These are phyloP conservation scores for Aspergillus bertholletiae DNA, from an alignment of 495 filamentous ascomycete species.

Conservation along the genomic window DNA sequence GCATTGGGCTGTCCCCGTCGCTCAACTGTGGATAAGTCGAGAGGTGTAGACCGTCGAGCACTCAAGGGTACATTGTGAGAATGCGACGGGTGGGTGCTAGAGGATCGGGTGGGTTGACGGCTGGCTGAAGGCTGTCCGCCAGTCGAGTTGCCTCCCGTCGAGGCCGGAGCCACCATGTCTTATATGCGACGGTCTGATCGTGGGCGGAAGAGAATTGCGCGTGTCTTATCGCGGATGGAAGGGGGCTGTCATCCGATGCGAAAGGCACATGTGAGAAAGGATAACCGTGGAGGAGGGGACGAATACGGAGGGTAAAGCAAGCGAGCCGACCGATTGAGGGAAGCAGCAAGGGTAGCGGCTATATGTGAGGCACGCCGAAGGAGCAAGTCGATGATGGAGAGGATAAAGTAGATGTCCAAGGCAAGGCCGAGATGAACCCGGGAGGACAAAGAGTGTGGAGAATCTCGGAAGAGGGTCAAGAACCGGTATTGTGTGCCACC, in stretches of 20 bases:
- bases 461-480: constrained; percentile 18
- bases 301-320: constrained; percentile 3
- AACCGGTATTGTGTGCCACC: constrained; percentile 6
- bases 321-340: constrained; percentile 3
- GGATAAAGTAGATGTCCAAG: constrained; percentile 24
- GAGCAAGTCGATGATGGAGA: constrained; percentile 22
- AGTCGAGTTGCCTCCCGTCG: constrained; percentile 41
- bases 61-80: constrained; percentile 62
- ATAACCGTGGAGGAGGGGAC: constrained; percentile 13
- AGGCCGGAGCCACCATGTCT: constrained; percentile 53
- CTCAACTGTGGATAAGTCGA: constrained; percentile 90
- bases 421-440: constrained; percentile 26
- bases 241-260: constrained; percentile 26
- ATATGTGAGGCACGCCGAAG: constrained; percentile 15
- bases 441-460: constrained; percentile 24
- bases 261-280: constrained; percentile 31
- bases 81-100: constrained; percentile 45
- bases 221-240: constrained; percentile 25
- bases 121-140: constrained; percentile 33
- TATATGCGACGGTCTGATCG: constrained; percentile 16
- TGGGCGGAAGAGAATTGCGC: constrained; percentile 16
- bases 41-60: constrained; percentile 63
- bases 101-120: constrained; percentile 38
- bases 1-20: constrained; percentile 75
- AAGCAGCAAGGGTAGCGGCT: constrained; percentile 9